A percentile compares a stretch with the other conserved stretches of the same genome.
Conservation (phyloP, 208 protist genomes). For the Acanthamoeba castellanii region DNA sequence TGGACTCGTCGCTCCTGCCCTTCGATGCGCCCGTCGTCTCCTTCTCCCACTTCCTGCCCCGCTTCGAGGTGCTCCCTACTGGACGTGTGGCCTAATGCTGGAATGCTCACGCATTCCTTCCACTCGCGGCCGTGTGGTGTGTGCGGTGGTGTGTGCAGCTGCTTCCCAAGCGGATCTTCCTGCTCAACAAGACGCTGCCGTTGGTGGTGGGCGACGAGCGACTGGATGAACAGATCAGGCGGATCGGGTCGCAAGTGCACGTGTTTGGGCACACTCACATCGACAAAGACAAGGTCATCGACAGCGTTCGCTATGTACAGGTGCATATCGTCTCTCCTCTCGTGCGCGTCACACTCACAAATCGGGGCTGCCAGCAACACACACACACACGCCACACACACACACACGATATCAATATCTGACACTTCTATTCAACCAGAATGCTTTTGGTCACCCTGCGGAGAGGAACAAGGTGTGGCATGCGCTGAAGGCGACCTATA, state of each 20-base stretch:
- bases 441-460: constrained; percentile 58
- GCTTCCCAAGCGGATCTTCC: constrained; percentile 3
- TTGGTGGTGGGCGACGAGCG: constrained; percentile 49
- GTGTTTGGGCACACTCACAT: constrained; percentile 73
- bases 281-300: constrained; percentile 59
- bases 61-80: constrained; percentile 11
- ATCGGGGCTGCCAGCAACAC: not conserved
- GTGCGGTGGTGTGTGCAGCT: constrained; percentile 25
- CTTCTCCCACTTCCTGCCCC: constrained; percentile 64
- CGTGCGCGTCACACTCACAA: not conserved
- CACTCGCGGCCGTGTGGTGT: not conserved
- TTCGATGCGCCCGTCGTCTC: constrained; percentile 19
- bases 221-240: constrained; percentile 53
- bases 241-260: constrained; percentile 35
- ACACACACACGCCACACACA: too few species aligned
- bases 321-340: not conserved
- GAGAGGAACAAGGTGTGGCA: constrained; percentile 48
- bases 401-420: not conserved
- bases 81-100: not conserved
- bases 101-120: not conserved
- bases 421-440: not conserved
- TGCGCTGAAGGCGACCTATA: constrained; percentile 3
- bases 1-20: not conserved
- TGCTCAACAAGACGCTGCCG: constrained; percentile 54
- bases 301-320: constrained; percentile 70